Percentiles rank a stretch among this genome's conserved stretches.
phyloP scores from a whole-genome alignment of 2,329 filamentous ascomycete genomes.

The Thielaviopsis punctulata region DNA sequence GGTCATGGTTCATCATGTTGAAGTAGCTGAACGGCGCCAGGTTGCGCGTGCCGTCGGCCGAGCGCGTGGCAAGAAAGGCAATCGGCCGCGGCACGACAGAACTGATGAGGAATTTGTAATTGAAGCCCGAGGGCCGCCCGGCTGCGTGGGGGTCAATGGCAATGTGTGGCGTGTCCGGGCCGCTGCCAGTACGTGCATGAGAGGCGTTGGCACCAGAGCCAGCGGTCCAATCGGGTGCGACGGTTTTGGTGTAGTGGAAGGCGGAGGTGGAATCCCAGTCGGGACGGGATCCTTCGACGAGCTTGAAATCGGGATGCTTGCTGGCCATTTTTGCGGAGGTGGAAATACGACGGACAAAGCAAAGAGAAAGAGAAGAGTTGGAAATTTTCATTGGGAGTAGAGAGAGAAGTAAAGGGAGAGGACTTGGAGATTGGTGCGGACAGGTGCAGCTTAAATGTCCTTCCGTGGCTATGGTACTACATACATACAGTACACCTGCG shows the following conservation, averaged over 20 bases:
- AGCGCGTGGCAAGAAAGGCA: conserved; percentile 40
- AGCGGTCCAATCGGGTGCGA: conserved; percentile 46
- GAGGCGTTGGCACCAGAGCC: conserved; percentile 47
- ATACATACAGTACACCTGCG: too few relatives aligned
- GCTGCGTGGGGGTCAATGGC: conserved; percentile 66
- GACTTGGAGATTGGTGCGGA: not conserved
- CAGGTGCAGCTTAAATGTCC: not conserved
- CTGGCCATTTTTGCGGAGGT: conserved; percentile 7
- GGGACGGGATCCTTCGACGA: conserved; percentile 47
- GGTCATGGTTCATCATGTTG: conserved; percentile 69
- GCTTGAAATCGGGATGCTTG: conserved; percentile 54
- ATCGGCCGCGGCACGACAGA: conserved; percentile 71
- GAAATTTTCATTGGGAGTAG: not conserved
- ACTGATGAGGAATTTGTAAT: conserved; percentile 87
- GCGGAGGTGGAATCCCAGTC: conserved; percentile 32
- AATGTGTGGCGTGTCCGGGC: conserved; percentile 39
- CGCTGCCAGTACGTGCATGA: conserved; percentile 13
- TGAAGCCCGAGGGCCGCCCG: conserved; percentile 48
- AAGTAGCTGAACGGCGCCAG: conserved; percentile 81
- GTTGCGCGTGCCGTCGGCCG: conserved; percentile 49
- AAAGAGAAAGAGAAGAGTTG: conserved; percentile 8
- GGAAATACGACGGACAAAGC: conserved; percentile 13
- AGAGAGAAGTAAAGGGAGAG: not conserved
- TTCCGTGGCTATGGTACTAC: too few relatives aligned
- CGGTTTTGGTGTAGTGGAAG: conserved; percentile 44